Evolutionary conservation across 768 basidiomycete genomes (phyloP), one percentile per base, ranked within the genome.

Genomic region (Nidularia sp.): DNA sequence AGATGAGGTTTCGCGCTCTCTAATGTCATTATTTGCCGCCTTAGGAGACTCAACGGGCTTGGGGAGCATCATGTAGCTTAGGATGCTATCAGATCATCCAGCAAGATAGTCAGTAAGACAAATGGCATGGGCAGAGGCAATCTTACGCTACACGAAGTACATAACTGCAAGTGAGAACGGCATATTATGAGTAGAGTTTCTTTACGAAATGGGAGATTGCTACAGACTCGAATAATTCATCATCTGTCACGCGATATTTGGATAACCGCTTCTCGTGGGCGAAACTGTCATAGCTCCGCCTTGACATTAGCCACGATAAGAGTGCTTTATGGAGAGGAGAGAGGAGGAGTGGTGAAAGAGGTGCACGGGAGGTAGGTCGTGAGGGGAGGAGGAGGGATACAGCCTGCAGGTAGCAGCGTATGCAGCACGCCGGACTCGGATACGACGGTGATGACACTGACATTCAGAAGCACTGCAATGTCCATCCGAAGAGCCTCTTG

Each of bases 101-200:
- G 61, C 52, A 45, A 48, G 49, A 35, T 57, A 51, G 13, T 32
- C 39, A 53, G 51, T 36, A 50, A 29, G 32, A 34, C 48, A 35
- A 29, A 52, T 46, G 53, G 33, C 50, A 39, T 55, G 34, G 54
- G 59, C 52, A 50, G 36, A 51, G 48, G 46, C 39, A 49, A 35
- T 77, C 89, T 76, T 67, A 93, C 92, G 89, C 87, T 70, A 88
- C 86, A 54, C 92, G 84, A 45, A 94, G 77, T 36, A 80, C 81
- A 81, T 89, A 90, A 58, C 92, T 94, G 55, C 12, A 36, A 52
- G 43, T 43, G 33, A 47, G 25, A 25, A 25, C 25, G 25, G 25
- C 25, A 25, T 25, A 25, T 25, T 3, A 25, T 25, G 25, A 25
- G 25, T 25, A 25, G 25, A 25, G 25, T 25, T 25, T 25, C 7